Evolutionary conservation across 202 grass and related monocot species (phyloP).

Genomic region (Zizania palustris): DNA sequence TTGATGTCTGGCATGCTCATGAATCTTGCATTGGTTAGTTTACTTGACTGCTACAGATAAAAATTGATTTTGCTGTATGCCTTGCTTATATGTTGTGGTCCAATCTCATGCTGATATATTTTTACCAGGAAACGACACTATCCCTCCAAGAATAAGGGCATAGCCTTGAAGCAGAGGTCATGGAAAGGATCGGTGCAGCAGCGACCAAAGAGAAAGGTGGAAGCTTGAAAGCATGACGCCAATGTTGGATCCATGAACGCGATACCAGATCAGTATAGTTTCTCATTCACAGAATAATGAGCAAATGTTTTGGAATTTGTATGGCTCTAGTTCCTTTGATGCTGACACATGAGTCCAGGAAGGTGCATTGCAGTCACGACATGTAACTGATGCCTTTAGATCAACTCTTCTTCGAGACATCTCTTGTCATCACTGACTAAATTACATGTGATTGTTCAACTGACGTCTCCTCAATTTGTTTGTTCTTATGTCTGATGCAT

Average conservation of each 20-base stretch:
- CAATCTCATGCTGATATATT: constrained; percentile 42
- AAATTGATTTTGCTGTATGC: background rate
- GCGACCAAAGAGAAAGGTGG: constrained; percentile 36
- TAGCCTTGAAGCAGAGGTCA: constrained; percentile 39
- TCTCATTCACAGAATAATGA: constrained; percentile 31
- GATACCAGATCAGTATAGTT: background rate
- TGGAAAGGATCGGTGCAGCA: constrained; percentile 31
- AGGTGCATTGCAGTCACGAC: background rate
- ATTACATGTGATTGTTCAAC: background rate
- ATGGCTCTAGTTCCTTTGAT: constrained; percentile 18
- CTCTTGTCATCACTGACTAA: background rate
- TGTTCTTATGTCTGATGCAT: background rate
- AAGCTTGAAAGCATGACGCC: constrained; percentile 28
- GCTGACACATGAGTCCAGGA: background rate
- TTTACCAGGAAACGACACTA: constrained; percentile 46
- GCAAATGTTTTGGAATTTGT: background rate
- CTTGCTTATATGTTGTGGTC: background rate
- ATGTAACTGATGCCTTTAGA: background rate
- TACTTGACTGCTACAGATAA: background rate
- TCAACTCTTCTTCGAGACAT: background rate
- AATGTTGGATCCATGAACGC: background rate
- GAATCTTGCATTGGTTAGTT: background rate
- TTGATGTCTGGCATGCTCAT: background rate
- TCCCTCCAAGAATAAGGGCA: constrained; percentile 39
- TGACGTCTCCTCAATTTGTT: background rate